phyloP scores from a whole-genome alignment of 2,329 filamentous ascomycete species.

The Cladosporium oxysporum region DNA sequence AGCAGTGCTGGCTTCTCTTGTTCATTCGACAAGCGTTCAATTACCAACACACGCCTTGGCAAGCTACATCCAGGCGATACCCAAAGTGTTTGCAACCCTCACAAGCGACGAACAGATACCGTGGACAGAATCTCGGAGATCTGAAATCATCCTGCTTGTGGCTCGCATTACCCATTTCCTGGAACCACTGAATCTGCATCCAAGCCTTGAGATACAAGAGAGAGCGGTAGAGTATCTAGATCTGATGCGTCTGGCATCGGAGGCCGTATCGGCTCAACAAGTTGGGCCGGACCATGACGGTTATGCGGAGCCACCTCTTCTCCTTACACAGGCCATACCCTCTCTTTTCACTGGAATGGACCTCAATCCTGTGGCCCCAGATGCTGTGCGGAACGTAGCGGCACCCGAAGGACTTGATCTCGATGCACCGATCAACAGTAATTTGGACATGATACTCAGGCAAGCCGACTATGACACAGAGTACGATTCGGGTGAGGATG shows the following conservation, averaged over 20 bases:
- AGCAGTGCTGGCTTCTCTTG: slow-evolving; percentile 70
- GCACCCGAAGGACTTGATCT: slow-evolving; percentile 74
- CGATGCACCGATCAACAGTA: slow-evolving; percentile 77
- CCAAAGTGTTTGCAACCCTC: slow-evolving; percentile 79
- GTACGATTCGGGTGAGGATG: slow-evolving; percentile 43
- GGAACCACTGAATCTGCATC: slow-evolving; percentile 77
- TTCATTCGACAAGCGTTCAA: slow-evolving; percentile 65
- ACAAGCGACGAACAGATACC: slow-evolving; percentile 63
- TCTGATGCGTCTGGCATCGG: slow-evolving; percentile 79
- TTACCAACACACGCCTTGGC: slow-evolving; percentile 68
- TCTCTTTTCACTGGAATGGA: slow-evolving; percentile 84
- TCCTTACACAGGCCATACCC: slow-evolving; percentile 89
- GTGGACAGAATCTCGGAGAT: slow-evolving; percentile 75
- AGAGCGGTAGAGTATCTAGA: slow-evolving; percentile 90
- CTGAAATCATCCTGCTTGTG: slow-evolving; percentile 73
- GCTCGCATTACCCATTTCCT: slow-evolving; percentile 79
- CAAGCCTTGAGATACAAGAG: slow-evolving; percentile 91
- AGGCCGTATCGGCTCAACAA: slow-evolving; percentile 72
- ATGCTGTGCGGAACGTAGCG: slow-evolving; percentile 84
- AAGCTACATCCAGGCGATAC: slow-evolving; percentile 77
- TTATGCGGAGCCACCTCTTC: slow-evolving; percentile 74
- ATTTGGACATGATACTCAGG: slow-evolving; percentile 67
- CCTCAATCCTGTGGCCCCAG: slow-evolving; percentile 82
- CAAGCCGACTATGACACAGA: slow-evolving; percentile 49
- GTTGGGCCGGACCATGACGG: slow-evolving; percentile 59